Conservation (phyloP, 371 early-diverging fungal species). For the Apophysomyces variabilis region DNA sequence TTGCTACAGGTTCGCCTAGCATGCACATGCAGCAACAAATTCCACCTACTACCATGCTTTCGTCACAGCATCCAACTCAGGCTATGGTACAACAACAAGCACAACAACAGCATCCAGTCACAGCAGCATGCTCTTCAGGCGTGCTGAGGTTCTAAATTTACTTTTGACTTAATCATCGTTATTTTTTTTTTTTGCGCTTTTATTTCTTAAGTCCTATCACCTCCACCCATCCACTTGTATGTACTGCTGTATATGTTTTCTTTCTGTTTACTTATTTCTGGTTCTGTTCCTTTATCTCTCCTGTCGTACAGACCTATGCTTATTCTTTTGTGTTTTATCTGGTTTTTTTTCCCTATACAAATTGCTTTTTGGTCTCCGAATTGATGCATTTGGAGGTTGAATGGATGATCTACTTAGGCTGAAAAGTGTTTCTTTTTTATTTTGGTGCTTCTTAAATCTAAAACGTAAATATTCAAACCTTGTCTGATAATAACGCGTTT, state of each 20-base stretch:
- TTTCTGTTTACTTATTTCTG: conserved; percentile 11
- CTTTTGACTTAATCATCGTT: background rate
- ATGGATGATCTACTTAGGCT: no score
- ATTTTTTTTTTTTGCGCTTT: background rate
- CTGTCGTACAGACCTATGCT: no score
- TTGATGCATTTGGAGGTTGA: no score
- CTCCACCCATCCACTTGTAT: background rate
- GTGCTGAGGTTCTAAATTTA: conserved; percentile 20
- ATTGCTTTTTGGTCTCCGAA: background rate
- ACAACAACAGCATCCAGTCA: conserved; percentile 17
- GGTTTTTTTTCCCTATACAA: background rate
- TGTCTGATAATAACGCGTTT: no score
- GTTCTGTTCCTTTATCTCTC: conserved; percentile 10
- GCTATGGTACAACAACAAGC: conserved; percentile 17
- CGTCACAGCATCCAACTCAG: background rate
- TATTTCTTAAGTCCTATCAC: background rate
- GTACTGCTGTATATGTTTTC: conserved; percentile 11
- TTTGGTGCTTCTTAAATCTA: background rate
- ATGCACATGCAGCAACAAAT: conserved; percentile 1
- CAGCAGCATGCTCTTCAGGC: conserved; percentile 21
- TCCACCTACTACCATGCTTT: conserved; percentile 1
- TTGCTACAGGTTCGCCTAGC: background rate
- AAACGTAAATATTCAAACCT: no score
- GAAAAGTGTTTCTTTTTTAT: background rate
- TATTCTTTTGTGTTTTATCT: background rate